A percentile compares a stretch with the other conserved stretches of the same genome.
phyloP scores from a whole-genome alignment of 2,329 filamentous ascomycete genomes.

The Ophiosphaerella korrae region DNA sequence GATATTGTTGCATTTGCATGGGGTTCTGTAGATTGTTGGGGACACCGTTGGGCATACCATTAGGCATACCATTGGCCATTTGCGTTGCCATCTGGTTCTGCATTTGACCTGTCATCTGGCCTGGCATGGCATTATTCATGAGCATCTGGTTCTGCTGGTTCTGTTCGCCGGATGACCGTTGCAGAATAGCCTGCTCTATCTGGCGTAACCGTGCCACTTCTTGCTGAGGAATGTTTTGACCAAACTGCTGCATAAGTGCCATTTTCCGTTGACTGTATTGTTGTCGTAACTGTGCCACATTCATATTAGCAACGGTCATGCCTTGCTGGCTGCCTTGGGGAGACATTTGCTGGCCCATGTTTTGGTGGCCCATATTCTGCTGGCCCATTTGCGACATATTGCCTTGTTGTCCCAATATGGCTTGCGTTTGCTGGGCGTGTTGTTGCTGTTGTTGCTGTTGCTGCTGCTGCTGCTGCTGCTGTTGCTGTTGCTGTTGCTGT shows the following conservation, averaged over 20 bases:
- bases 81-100: constrained; percentile 25
- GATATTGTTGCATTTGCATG: constrained; percentile 42
- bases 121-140: constrained; percentile 15
- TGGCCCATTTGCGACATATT: background rate
- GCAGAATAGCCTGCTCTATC: constrained; percentile 34
- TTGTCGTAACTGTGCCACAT: constrained; percentile 28
- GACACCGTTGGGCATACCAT: constrained; percentile 23
- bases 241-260: too few relatives aligned
- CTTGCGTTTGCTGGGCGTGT: constrained; percentile 36
- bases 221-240: constrained; percentile 33
- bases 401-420: constrained; percentile 23
- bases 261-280: constrained; percentile 2
- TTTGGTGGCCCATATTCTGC: constrained; percentile 21
- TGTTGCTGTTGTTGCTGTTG: constrained; percentile 31
- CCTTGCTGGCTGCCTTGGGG: constrained; percentile 27
- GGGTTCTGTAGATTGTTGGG: constrained; percentile 24
- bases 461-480: constrained; percentile 32
- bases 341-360: constrained; percentile 19
- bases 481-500: constrained; percentile 29
- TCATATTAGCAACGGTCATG: constrained; percentile 35
- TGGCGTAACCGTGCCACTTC: constrained; percentile 34
- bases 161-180: constrained; percentile 18
- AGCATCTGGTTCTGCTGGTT: constrained; percentile 26
- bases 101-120: constrained; percentile 30
- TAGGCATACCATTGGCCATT: background rate